Evolutionary conservation across 352 stramenopile genomes (phyloP).

Genomic region (Phytopythium litorale): DNA sequence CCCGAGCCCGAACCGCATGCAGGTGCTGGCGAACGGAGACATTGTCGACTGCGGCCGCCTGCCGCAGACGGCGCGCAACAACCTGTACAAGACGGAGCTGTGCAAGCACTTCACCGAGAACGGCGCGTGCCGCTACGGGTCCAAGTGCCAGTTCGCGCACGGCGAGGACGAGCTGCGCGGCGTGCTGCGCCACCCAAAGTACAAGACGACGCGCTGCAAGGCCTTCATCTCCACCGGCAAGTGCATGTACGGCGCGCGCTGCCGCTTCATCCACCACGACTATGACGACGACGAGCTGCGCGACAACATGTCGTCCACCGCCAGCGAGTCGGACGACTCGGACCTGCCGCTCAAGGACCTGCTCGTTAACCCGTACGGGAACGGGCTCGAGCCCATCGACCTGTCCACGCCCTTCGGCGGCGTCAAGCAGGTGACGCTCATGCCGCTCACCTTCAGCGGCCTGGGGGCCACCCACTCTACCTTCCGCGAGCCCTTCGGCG

Average conservation of each 20-base stretch:
- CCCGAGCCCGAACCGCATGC: slow-evolving; percentile 51
- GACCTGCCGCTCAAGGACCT: slow-evolving; percentile 47
- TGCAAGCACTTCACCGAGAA: slow-evolving; percentile 89
- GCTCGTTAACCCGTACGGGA: slow-evolving; percentile 64
- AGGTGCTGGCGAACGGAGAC: slow-evolving; percentile 83
- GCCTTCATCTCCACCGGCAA: slow-evolving; percentile 79
- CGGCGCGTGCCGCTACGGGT: slow-evolving; percentile 82
- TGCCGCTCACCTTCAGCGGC: slow-evolving; percentile 33
- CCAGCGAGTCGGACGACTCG: slow-evolving; percentile 67
- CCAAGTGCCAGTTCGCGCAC: slow-evolving; percentile 90
- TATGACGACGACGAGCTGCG: slow-evolving; percentile 35
- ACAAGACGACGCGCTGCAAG: slow-evolving; percentile 91
- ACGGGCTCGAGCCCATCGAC: slow-evolving; percentile 55
- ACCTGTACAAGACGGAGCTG: slow-evolving; percentile 91
- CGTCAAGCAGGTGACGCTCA: slow-evolving; percentile 52
- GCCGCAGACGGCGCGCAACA: slow-evolving; percentile 77
- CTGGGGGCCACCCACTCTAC: neutral
- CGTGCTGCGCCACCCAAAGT: slow-evolving; percentile 87
- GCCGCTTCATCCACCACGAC: slow-evolving; percentile 80
- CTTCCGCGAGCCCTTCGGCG: slow-evolving; percentile 49
- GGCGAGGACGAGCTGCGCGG: slow-evolving; percentile 80
- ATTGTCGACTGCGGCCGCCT: slow-evolving; percentile 80
- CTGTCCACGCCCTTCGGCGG: slow-evolving; percentile 62
- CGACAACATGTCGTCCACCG: slow-evolving; percentile 49
- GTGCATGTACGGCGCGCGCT: slow-evolving; percentile 87